Evolutionary conservation across 2,329 filamentous ascomycete species (phyloP).

Genomic region (Oidium heveae): DNA sequence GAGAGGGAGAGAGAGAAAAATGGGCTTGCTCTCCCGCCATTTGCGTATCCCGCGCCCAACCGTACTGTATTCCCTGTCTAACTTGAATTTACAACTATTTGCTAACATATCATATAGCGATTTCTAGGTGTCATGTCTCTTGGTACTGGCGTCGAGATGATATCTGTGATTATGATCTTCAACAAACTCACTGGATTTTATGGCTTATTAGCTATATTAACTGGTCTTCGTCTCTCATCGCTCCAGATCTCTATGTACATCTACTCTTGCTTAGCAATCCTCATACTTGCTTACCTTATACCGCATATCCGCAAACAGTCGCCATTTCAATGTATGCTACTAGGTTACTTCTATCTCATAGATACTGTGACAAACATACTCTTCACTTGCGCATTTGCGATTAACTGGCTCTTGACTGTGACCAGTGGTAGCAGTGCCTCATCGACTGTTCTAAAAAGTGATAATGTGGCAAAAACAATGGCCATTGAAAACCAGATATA

Average conservation of each 20-base stretch:
- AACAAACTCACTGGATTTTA: slow-evolving; percentile 87
- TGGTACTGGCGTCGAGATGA: slow-evolving; percentile 64
- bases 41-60: slow-evolving; percentile 11
- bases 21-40: slow-evolving; percentile 7
- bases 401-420: slow-evolving; percentile 66
- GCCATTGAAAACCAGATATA: slow-evolving; percentile 38
- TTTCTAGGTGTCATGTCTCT: slow-evolving; percentile 73
- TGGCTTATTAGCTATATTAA: slow-evolving; percentile 68
- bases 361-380: slow-evolving; percentile 61
- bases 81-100: neutral
- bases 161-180: slow-evolving; percentile 58
- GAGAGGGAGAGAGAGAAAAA: neutral
- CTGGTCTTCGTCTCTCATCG: slow-evolving; percentile 58
- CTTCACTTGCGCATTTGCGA: slow-evolving; percentile 60
- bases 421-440: slow-evolving; percentile 15
- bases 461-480: slow-evolving; percentile 29
- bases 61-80: slow-evolving; percentile 9
- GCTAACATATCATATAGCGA: slow-evolving; percentile 26
- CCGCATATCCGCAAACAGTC: slow-evolving; percentile 58
- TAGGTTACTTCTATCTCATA: slow-evolving; percentile 67
- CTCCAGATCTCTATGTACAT: slow-evolving; percentile 81
- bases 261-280: slow-evolving; percentile 53
- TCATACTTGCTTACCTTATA: slow-evolving; percentile 41
- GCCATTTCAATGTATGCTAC: slow-evolving; percentile 52
- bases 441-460: slow-evolving; percentile 14